Conservation (phyloP, 768 basidiomycete genomes). For the Suillus lakei region DNA sequence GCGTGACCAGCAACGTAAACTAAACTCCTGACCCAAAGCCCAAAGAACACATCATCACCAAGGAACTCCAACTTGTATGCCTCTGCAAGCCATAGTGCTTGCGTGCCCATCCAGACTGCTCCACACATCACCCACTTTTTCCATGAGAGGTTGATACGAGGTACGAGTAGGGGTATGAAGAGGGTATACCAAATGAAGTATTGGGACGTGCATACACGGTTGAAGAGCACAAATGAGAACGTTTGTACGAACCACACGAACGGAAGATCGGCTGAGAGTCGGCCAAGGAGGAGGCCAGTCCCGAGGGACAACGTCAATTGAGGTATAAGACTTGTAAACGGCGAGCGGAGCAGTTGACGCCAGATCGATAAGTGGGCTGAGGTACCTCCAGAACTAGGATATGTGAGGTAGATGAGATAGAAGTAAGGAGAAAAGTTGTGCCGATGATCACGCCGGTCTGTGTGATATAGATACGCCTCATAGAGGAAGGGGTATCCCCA, state of each 20-base stretch:
- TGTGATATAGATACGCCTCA: conserved; percentile 93
- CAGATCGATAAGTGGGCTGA: conserved; percentile 34
- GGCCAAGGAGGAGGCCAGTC: conserved; percentile 74
- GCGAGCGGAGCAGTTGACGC: conserved; percentile 62
- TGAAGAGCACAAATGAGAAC: conserved; percentile 89
- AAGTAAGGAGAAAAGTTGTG: conserved; percentile 99
- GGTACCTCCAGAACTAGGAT: conserved; percentile 48
- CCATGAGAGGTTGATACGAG: conserved; percentile 59
- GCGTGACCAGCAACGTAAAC: conserved; percentile 76
- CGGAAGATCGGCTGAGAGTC: conserved; percentile 60
- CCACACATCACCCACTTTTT: conserved; percentile 45
- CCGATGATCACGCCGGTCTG: conserved; percentile 90
- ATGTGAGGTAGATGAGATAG: conserved; percentile 90
- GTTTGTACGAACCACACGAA: conserved; percentile 95
- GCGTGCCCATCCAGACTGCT: conserved; percentile 73
- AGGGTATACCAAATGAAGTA: conserved; percentile 98
- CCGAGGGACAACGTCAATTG: conserved; percentile 77
- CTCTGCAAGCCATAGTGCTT: conserved; percentile 89
- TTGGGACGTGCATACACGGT: conserved; percentile 98
- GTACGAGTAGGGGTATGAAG: conserved; percentile 82
- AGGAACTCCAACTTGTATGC: conserved; percentile 92
- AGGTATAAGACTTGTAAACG: conserved; percentile 82
- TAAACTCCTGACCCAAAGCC: conserved; percentile 80
- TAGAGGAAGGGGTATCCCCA: conserved; percentile 95
- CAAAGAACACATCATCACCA: conserved; percentile 70